Conservation (phyloP, 2,329 filamentous ascomycete species). For the Xylaria sp. region DNA sequence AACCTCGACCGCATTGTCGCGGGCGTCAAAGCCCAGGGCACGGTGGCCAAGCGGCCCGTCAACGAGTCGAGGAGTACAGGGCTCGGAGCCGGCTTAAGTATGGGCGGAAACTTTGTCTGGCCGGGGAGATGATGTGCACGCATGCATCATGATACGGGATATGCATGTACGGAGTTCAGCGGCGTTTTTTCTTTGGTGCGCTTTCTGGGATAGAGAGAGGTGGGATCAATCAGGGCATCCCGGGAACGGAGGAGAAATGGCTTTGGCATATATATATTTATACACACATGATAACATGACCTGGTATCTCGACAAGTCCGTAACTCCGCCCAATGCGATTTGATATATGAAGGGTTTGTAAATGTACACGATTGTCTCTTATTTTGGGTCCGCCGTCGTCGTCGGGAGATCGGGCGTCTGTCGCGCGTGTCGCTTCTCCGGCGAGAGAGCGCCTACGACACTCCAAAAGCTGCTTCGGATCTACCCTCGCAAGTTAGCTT, state of each 20-base stretch:
- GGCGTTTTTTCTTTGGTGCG: conserved; percentile 32
- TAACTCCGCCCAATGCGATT: conserved; percentile 50
- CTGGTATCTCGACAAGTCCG: conserved; percentile 38
- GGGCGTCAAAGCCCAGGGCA: conserved; percentile 81
- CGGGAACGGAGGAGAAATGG: conserved; percentile 33
- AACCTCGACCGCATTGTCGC: conserved; percentile 88
- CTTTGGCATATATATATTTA: conserved; percentile 34
- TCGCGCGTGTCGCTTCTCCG: conserved; percentile 44
- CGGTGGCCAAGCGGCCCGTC: conserved; percentile 81
- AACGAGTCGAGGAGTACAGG: conserved; percentile 70
- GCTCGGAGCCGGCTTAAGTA: conserved; percentile 62
- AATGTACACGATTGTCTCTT: conserved; percentile 29
- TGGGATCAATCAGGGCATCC: conserved; percentile 21
- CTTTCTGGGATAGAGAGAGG: conserved; percentile 13
- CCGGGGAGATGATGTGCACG: conserved; percentile 44
- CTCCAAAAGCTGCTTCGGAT: conserved; percentile 55
- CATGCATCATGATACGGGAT: conserved; percentile 30
- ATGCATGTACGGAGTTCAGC: conserved; percentile 36
- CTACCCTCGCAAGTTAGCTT: conserved; percentile 45
- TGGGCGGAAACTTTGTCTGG: conserved; percentile 71
- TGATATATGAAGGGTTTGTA: conserved; percentile 37
- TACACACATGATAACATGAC: conserved; percentile 39
- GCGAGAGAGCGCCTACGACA: conserved; percentile 48
- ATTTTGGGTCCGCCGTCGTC: conserved; percentile 32
- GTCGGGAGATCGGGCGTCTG: conserved; percentile 38